phyloP scores from a whole-genome alignment of 495 filamentous ascomycete species.

The Hypoxylon intermedium region DNA sequence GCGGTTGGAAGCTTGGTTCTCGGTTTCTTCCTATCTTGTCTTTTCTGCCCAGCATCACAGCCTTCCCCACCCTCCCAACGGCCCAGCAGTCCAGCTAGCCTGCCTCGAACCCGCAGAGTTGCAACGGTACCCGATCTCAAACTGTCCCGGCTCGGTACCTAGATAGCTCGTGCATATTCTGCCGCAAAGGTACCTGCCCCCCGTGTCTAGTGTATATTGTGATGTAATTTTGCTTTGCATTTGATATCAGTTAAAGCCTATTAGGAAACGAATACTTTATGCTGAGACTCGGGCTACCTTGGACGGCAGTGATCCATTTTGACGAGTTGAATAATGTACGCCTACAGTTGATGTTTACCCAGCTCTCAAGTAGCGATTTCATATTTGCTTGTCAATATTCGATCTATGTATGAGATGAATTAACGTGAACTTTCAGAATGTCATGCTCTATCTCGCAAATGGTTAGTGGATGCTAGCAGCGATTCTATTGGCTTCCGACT shows the following conservation, averaged over 20 bases:
- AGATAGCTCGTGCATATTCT: constrained; percentile 19
- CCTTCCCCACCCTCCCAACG: constrained; percentile 18
- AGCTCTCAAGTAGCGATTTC: too few relatives aligned
- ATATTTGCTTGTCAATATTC: too few relatives aligned
- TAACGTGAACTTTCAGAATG: background rate
- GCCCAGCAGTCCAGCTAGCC: background rate
- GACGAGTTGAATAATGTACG: too few relatives aligned
- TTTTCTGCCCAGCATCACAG: background rate
- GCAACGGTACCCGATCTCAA: constrained; percentile 21
- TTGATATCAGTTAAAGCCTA: background rate
- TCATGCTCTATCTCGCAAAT: too few relatives aligned
- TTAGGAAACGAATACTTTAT: too few relatives aligned
- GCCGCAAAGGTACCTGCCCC: constrained; percentile 12
- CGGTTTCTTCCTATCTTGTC: background rate
- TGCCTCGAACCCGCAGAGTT: constrained; percentile 19
- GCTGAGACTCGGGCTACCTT: too few relatives aligned
- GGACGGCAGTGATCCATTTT: too few relatives aligned
- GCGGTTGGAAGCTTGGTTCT: constrained; percentile 7
- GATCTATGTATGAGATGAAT: background rate
- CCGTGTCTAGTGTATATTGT: constrained; percentile 25
- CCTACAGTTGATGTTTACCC: too few relatives aligned
- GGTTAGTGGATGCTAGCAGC: background rate
- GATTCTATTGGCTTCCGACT: constrained; percentile 2
- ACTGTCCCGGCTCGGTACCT: background rate
- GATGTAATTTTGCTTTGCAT: constrained; percentile 1